Evolutionary conservation across 768 basidiomycete species (phyloP).

Genomic region (Hortiboletus flavorubellus): DNA sequence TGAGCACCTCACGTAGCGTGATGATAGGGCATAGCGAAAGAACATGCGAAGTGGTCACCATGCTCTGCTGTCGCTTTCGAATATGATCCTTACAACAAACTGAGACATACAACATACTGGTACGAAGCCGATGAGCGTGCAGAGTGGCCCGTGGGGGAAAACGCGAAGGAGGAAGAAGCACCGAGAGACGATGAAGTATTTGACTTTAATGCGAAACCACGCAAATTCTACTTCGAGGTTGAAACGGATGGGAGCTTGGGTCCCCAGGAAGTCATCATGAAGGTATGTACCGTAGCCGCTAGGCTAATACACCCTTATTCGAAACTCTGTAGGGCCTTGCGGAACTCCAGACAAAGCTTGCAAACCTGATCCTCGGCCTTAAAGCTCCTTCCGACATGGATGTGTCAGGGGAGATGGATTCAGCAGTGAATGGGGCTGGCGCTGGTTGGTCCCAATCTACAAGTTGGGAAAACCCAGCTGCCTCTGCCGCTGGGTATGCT

Average conservation of each 20-base stretch:
- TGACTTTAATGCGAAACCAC: slow-evolving; percentile 84
- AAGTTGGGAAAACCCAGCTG: slow-evolving; percentile 29
- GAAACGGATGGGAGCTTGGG: slow-evolving; percentile 90
- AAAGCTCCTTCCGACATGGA: slow-evolving; percentile 63
- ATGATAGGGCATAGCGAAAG: slow-evolving; percentile 91
- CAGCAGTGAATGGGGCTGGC: slow-evolving; percentile 22
- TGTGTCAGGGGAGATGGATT: slow-evolving; percentile 39
- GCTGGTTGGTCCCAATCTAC: slow-evolving; percentile 22
- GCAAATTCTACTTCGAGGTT: slow-evolving; percentile 90
- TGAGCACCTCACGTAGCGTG: background rate
- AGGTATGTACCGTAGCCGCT: slow-evolving; percentile 40
- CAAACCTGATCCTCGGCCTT: slow-evolving; percentile 72
- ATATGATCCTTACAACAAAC: slow-evolving; percentile 97
- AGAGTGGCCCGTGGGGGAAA: slow-evolving; percentile 92
- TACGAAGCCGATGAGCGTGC: slow-evolving; percentile 73
- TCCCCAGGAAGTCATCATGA: slow-evolving; percentile 87
- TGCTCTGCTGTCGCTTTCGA: slow-evolving; percentile 94
- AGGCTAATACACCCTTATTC: background rate
- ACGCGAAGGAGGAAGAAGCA: slow-evolving; percentile 79
- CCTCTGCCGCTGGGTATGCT: slow-evolving; percentile 31
- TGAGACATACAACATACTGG: slow-evolving; percentile 96
- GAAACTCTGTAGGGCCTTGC: slow-evolving; percentile 56
- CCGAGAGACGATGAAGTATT: slow-evolving; percentile 80
- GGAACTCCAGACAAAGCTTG: slow-evolving; percentile 77
- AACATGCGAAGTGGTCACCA: slow-evolving; percentile 99